Evolutionary conservation across 164 flowering plant genomes (phyloP).

Genomic region (Warburgia ugandensis): DNA sequence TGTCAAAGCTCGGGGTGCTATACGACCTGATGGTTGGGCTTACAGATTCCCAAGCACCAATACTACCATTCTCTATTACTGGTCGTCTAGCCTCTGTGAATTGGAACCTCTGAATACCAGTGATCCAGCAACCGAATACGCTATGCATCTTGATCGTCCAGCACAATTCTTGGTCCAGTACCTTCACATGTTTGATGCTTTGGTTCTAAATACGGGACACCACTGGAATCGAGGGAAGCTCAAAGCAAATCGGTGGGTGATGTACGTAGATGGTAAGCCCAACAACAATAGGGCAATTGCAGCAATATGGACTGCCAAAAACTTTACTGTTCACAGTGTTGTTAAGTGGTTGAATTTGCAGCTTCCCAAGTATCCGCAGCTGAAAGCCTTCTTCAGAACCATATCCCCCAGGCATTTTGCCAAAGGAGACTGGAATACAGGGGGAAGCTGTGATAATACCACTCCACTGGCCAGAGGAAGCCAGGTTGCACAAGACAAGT

Average conservation of each 20-base stretch:
- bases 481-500: conserved; percentile 42
- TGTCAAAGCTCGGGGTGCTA: conserved; percentile 41
- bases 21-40: conserved; percentile 78
- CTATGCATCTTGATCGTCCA: conserved; percentile 81
- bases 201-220: conserved; percentile 77
- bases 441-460: conserved; percentile 61
- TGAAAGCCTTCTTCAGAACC: conserved; percentile 61
- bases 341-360: conserved; percentile 59
- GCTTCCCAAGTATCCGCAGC: conserved; percentile 36
- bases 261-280: conserved; percentile 55
- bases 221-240: conserved; percentile 78
- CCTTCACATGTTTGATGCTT: conserved; percentile 43
- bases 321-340: conserved; percentile 45
- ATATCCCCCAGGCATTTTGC: conserved; percentile 68
- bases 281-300: conserved; percentile 18
- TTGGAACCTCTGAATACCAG: conserved; percentile 43
- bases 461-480: conserved; percentile 47
- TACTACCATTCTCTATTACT: conserved; percentile 67
- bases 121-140: conserved; percentile 33
- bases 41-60: conserved; percentile 53
- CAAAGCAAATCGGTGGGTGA: conserved; percentile 58
- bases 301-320: conserved; percentile 49
- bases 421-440: conserved; percentile 78
- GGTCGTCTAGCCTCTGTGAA: conserved; percentile 69
- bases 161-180: conserved; percentile 45